A percentile compares a stretch with the other conserved stretches of the same genome.
phyloP scores from a whole-genome alignment of 164 flowering plant species.

The Stephania cephalantha region DNA sequence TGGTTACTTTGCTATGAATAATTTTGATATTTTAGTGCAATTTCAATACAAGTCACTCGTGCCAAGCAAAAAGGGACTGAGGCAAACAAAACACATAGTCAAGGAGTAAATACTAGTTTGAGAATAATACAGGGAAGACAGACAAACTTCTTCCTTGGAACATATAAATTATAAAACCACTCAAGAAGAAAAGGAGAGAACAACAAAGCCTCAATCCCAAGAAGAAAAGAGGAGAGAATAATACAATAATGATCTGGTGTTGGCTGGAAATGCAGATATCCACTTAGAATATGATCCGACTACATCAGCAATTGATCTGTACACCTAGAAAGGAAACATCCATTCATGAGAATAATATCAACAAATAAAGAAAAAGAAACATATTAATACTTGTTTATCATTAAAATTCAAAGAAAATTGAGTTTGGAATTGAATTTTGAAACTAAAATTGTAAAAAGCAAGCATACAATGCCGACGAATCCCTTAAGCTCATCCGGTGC shows the following conservation, averaged over 20 bases:
- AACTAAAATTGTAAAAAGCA: background rate
- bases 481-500: constrained; percentile 55
- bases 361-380: background rate
- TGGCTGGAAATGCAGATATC: constrained; percentile 50
- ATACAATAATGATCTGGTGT: constrained; percentile 63
- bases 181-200: background rate
- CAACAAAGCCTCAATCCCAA: too few relatives aligned
- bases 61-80: background rate
- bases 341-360: background rate
- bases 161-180: background rate
- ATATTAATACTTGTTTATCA: background rate
- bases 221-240: constrained; percentile 11
- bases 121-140: background rate
- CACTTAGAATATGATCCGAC: constrained; percentile 85
- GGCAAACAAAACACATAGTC: background rate
- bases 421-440: background rate
- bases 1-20: too few relatives aligned
- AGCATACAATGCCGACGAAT: constrained; percentile 73
- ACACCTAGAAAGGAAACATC: constrained; percentile 43
- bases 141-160: background rate
- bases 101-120: too few relatives aligned
- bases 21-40: too few relatives aligned
- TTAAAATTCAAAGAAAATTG: constrained; percentile 4
- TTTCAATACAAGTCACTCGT: background rate
- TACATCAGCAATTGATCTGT: constrained; percentile 76